Evolutionary conservation across 495 filamentous ascomycete genomes (phyloP).

Genomic region (Penicillium tannophilum): DNA sequence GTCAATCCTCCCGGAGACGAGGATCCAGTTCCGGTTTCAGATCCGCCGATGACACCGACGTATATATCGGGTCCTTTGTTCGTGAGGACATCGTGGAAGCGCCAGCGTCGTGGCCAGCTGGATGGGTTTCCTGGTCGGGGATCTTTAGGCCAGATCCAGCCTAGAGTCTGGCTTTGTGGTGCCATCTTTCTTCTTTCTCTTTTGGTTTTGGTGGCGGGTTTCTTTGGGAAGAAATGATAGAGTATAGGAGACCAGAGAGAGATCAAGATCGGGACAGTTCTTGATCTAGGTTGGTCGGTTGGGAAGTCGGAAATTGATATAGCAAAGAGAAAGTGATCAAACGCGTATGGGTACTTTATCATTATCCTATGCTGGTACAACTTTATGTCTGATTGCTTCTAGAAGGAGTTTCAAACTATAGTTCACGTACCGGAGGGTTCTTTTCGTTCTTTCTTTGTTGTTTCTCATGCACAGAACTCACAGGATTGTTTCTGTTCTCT

Average conservation of each 20-base stretch:
- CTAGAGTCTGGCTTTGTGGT: conserved; percentile 5
- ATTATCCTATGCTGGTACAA: neutral
- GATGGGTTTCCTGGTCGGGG: conserved; percentile 37
- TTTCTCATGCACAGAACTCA: neutral
- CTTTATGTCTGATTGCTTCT: neutral
- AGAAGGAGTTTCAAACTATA: neutral
- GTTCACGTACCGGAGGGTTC: neutral
- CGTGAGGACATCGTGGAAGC: conserved; percentile 40
- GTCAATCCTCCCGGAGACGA: neutral
- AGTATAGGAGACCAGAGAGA: neutral
- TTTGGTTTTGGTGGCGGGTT: neutral
- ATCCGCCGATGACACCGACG: conserved; percentile 26
- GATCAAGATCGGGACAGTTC: neutral
- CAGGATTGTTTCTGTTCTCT: neutral
- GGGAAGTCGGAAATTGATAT: neutral
- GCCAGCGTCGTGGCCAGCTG: conserved; percentile 36
- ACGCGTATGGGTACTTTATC: neutral
- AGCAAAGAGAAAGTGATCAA: neutral
- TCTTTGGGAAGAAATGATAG: neutral
- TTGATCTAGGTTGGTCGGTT: neutral
- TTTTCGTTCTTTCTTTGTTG: neutral
- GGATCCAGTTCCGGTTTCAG: neutral
- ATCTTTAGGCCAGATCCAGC: conserved; percentile 47
- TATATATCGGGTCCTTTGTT: conserved; percentile 49
- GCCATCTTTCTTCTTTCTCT: neutral